Evolutionary conservation across 306 rosid genomes (phyloP).

Genomic region (Notholithocarpus densiflorus): DNA sequence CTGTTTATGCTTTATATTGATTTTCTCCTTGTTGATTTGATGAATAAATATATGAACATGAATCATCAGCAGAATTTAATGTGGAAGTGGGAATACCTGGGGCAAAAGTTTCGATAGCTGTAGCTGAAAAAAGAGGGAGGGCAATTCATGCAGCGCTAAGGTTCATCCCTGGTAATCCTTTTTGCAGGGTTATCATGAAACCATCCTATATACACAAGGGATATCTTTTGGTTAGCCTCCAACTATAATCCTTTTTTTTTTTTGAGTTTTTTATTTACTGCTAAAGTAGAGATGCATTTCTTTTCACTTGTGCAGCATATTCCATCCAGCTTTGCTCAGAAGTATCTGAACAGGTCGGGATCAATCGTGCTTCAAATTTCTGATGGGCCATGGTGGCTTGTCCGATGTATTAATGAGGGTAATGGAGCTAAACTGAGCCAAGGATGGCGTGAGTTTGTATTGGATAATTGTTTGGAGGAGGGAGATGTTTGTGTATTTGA

Average conservation of each 20-base stretch:
- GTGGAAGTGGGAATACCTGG: neutral
- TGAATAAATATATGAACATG: neutral
- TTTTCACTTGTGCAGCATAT: constrained; percentile 1
- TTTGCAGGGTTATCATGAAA: constrained; percentile 7
- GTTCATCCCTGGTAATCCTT: constrained; percentile 10
- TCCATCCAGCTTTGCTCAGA: constrained; percentile 1
- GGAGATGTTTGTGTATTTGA: constrained; percentile 10
- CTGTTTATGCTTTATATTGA: neutral
- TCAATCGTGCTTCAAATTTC: neutral
- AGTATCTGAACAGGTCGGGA: neutral
- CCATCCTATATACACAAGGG: neutral
- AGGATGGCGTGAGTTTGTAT: neutral
- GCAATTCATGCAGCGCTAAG: neutral
- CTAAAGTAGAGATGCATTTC: neutral
- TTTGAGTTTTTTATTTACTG: neutral
- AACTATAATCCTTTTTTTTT: neutral
- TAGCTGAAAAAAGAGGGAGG: neutral
- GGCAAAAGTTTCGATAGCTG: neutral
- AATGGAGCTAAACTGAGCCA: neutral
- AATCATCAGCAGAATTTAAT: neutral
- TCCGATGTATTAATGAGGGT: neutral
- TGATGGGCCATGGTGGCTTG: neutral
- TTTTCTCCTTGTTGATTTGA: neutral
- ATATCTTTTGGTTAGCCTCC: constrained; percentile 7
- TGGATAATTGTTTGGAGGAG: neutral